phyloP scores from a whole-genome alignment of 2,329 filamentous ascomycete species.

The Aspergillus piperis region DNA sequence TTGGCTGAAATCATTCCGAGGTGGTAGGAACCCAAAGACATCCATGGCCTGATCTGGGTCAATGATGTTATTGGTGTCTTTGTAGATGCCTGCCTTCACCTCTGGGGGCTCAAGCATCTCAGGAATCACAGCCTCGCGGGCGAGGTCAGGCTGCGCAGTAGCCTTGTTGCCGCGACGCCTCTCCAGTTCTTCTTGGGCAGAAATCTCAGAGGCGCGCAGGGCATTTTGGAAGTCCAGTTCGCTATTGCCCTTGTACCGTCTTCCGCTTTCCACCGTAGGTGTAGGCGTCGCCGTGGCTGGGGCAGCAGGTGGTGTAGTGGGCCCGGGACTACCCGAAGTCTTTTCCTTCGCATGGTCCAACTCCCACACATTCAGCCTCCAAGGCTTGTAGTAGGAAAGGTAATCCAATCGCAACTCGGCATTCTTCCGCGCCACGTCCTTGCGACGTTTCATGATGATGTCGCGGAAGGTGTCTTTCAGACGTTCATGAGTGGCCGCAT shows the following conservation, averaged over 20 bases:
- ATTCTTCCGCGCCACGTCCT: slow-evolving; percentile 42
- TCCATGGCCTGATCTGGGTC: slow-evolving; percentile 41
- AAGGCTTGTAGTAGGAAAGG: slow-evolving; percentile 45
- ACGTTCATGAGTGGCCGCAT: slow-evolving; percentile 37
- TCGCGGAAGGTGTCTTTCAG: slow-evolving; percentile 42
- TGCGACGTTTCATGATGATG: slow-evolving; percentile 43
- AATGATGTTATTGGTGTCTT: slow-evolving; percentile 50
- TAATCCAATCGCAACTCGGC: slow-evolving; percentile 44
- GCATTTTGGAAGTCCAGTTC: slow-evolving; percentile 53
- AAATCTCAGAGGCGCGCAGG: slow-evolving; percentile 50
- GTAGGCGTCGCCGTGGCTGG: slow-evolving; percentile 34
- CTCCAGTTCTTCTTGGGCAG: slow-evolving; percentile 50
- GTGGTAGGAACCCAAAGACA: slow-evolving; percentile 49
- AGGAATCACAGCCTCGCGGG: slow-evolving; percentile 50
- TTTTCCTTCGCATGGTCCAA: slow-evolving; percentile 46
- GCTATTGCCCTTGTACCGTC: slow-evolving; percentile 51
- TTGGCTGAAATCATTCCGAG: slow-evolving; percentile 49
- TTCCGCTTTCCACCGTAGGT: slow-evolving; percentile 38
- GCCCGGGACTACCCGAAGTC: slow-evolving; percentile 38
- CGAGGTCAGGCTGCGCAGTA: slow-evolving; percentile 47
- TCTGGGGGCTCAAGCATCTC: slow-evolving; percentile 49
- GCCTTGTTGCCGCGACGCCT: slow-evolving; percentile 46
- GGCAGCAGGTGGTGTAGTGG: slow-evolving; percentile 38
- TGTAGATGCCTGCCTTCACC: slow-evolving; percentile 42
- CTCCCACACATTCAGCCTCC: slow-evolving; percentile 46